Conservation (phyloP, 2,329 filamentous ascomycete genomes). For the Pseudocercospora macadamiae region DNA sequence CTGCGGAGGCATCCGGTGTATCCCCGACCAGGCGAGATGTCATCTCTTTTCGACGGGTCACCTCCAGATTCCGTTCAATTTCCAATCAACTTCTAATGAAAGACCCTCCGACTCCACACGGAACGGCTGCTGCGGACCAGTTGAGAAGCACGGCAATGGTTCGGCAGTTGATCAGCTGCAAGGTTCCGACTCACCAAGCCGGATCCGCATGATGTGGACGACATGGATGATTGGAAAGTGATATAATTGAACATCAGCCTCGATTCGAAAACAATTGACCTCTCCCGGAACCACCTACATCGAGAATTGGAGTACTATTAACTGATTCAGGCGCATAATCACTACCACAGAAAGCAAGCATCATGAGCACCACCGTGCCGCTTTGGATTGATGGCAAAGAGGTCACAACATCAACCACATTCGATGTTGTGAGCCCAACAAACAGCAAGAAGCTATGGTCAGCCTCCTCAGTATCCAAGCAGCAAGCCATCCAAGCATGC, state of each 20-base stretch:
- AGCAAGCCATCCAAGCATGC: constrained; percentile 59
- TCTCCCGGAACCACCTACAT: too few relatives aligned
- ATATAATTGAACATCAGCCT: neutral
- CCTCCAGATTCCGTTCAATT: neutral
- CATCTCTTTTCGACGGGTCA: neutral
- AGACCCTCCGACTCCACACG: neutral
- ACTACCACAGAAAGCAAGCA: neutral
- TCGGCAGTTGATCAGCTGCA: neutral
- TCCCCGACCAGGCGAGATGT: neutral
- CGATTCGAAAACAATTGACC: too few relatives aligned
- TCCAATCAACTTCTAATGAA: neutral
- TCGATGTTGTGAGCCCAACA: constrained; percentile 61
- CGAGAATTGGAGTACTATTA: too few relatives aligned
- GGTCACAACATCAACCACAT: constrained; percentile 51
- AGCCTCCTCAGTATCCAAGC: constrained; percentile 59
- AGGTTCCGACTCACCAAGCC: neutral
- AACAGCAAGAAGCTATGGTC: constrained; percentile 58
- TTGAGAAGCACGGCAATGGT: neutral
- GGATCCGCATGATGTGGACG: neutral
- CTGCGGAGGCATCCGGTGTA: too few relatives aligned
- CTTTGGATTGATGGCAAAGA: constrained; percentile 56
- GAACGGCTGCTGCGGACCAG: neutral
- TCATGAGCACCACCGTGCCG: constrained; percentile 35
- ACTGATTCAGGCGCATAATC: too few relatives aligned
- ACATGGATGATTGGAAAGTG: neutral